A percentile compares a stretch with the other conserved stretches of the same genome.
phyloP scores from a whole-genome alignment of 1,284 basidiomycete genomes.

The Puccinia horiana region DNA sequence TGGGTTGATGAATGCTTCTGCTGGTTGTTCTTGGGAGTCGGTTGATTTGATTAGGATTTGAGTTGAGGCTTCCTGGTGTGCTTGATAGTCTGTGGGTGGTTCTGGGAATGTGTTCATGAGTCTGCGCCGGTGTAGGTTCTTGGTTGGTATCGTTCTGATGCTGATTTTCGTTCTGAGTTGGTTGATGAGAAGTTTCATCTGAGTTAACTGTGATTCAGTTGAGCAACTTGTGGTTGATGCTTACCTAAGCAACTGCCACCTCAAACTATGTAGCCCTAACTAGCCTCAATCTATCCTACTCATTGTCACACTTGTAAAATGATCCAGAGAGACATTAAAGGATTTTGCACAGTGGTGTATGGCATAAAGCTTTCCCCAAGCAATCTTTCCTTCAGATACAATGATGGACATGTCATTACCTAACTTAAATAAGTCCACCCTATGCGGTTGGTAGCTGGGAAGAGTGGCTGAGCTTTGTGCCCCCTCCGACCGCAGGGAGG shows the following conservation, averaged over 20 bases:
- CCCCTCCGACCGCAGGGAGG: too few species aligned
- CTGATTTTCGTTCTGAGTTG: neutral
- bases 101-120: neutral
- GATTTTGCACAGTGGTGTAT: too few species aligned
- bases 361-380: too few species aligned
- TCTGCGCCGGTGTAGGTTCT: neutral
- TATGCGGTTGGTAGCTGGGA: too few species aligned
- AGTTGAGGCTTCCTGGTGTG: constrained; percentile 70
- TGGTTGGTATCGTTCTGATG: neutral
- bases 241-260: neutral
- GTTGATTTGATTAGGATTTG: constrained; percentile 69
- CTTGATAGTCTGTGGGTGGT: constrained; percentile 4
- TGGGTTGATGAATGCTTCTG: constrained; percentile 81
- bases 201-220: neutral
- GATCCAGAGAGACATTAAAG: too few species aligned
- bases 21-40: constrained; percentile 67
- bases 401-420: too few species aligned
- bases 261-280: too few species aligned
- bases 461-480: too few species aligned
- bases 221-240: neutral
- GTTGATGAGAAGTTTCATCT: neutral
- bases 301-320: too few species aligned
- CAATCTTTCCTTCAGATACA: too few species aligned
- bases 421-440: too few species aligned
- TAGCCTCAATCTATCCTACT: too few species aligned